Base-by-base conservation (phyloP, 2,329 filamentous ascomycete genomes). In the Chaetomiaceae sp. region DNA sequence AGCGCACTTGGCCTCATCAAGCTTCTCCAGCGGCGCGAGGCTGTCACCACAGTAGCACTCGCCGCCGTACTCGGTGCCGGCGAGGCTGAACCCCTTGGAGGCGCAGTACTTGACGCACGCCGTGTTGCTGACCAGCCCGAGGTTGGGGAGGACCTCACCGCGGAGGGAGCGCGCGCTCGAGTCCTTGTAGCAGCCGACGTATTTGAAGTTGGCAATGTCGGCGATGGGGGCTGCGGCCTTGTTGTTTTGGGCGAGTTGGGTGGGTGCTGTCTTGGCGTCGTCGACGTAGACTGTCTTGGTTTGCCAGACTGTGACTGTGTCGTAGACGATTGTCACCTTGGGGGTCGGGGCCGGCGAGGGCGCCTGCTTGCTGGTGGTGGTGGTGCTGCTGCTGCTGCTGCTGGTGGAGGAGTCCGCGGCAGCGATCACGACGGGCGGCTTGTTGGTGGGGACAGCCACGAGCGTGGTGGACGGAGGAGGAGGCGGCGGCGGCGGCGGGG, bases 11-110 rank as follows among this genome's bases (percentile, higher is more conserved):
- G 61, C 65, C 3, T 76, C 74, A 39, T 71, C 69, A 16, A 80
- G 59, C 55, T 68, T 66, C 42, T 68, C 62, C 23, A 67, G 70
- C 37, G 66, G 65, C 21, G 62, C 63, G 16, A 76, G 59, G 20
- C 59, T 59, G 54, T 73, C 67, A 14, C 72, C 74, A 55, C 75
- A 79, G 60, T 72, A 76, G 63, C 75, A 78, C 54, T 71, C 67
- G 19, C 69, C 68, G 30, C 69, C 70, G 21, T 73, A 73, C 58
- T 78, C 73, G 16, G 74, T 76, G 20, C 74, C 75, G 0, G 76
- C 74, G 50, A 77, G 65, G 34, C 64, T 57, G 55, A 67, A 77
- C 8, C 75, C 74, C 39, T 64, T 63, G 30, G 57, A 56, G 7
- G 70, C 64, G 63, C 79, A 82, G 62, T 75, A 73, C 5, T 66